Evolutionary conservation across 1,284 basidiomycete species (phyloP).

Genomic region (Coriolopsis trogii): DNA sequence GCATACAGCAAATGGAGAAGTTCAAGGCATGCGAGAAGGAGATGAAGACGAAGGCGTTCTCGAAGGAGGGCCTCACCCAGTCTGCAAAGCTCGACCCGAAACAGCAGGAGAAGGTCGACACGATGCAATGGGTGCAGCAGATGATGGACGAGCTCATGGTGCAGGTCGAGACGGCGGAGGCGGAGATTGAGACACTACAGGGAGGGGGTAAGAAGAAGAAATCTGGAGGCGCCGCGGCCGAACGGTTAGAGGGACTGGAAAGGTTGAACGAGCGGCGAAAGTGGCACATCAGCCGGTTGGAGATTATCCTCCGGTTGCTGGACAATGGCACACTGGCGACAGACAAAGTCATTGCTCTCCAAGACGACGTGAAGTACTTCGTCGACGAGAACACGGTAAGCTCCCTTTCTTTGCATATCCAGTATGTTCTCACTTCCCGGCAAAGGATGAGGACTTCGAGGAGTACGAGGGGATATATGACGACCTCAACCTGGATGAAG

Average conservation of each 20-base stretch:
- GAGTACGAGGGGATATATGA: conserved; percentile 99
- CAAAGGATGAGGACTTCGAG: conserved; percentile 94
- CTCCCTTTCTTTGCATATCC: conserved; percentile 28
- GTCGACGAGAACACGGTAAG: conserved; percentile 94
- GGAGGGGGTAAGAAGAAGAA: conserved; percentile 88
- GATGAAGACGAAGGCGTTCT: conserved; percentile 99
- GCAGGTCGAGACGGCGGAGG: conserved; percentile 94
- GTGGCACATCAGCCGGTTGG: conserved; percentile 94
- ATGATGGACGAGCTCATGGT: conserved; percentile 92
- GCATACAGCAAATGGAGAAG: conserved; percentile 96
- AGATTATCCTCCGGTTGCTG: conserved; percentile 90
- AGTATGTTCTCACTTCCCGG: conserved; percentile 9
- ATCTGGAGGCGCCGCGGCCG: conserved; percentile 61
- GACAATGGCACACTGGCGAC: conserved; percentile 91
- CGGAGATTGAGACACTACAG: conserved; percentile 91
- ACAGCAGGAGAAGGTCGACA: conserved; percentile 95
- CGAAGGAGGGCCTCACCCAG: conserved; percentile 96
- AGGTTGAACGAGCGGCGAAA: conserved; percentile 90
- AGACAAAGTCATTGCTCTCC: conserved; percentile 82
- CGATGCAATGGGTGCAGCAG: conserved; percentile 83
- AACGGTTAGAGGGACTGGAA: conserved; percentile 85
- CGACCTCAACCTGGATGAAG: conserved; percentile 96
- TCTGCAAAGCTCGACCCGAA: conserved; percentile 95
- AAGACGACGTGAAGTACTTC: conserved; percentile 97
- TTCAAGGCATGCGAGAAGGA: conserved; percentile 99